These are phyloP conservation scores for Leucosporidium creatinivorum DNA, from an alignment of 768 basidiomycete genomes.

Conservation along the genomic window DNA sequence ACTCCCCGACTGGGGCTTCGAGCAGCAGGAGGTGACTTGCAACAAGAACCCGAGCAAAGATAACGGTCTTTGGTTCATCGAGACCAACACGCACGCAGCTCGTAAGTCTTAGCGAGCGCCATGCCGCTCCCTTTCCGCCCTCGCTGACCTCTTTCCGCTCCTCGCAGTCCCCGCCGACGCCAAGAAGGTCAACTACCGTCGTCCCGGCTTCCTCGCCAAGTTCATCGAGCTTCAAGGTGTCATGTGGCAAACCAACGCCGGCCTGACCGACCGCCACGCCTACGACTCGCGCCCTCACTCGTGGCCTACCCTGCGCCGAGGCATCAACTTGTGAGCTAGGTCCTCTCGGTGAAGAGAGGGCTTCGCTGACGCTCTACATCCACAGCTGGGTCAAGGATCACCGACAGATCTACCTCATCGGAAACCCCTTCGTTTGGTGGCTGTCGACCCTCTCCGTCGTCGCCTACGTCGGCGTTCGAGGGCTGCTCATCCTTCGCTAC, in stretches of 20 bases:
- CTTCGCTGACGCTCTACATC: too few species aligned
- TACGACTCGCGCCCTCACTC: constrained; percentile 87
- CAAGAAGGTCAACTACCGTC: constrained; percentile 77
- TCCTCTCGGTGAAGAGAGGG: too few species aligned
- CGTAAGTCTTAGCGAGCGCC: constrained; percentile 48
- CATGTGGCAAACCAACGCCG: constrained; percentile 85
- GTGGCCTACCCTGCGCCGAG: constrained; percentile 86
- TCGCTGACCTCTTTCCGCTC: background rate
- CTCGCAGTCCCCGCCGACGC: constrained; percentile 61
- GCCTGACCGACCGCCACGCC: constrained; percentile 85
- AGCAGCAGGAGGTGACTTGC: constrained; percentile 98
- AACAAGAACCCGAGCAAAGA: constrained; percentile 88
- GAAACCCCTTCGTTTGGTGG: constrained; percentile 94
- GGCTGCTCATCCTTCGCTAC: constrained; percentile 72
- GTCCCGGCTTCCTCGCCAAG: constrained; percentile 83
- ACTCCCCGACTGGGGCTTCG: constrained; percentile 92
- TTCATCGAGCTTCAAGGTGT: constrained; percentile 86
- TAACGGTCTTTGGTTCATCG: constrained; percentile 90
- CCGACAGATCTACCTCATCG: constrained; percentile 87
- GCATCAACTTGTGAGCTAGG: constrained; percentile 65
- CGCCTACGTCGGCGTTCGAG: constrained; percentile 62
- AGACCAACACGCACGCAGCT: constrained; percentile 69
- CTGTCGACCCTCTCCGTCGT: constrained; percentile 64
- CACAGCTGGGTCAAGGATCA: constrained; percentile 99
- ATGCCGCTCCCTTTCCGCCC: background rate